Conservation (phyloP, 164 flowering plant species). For the Paratinospora sagittata region DNA sequence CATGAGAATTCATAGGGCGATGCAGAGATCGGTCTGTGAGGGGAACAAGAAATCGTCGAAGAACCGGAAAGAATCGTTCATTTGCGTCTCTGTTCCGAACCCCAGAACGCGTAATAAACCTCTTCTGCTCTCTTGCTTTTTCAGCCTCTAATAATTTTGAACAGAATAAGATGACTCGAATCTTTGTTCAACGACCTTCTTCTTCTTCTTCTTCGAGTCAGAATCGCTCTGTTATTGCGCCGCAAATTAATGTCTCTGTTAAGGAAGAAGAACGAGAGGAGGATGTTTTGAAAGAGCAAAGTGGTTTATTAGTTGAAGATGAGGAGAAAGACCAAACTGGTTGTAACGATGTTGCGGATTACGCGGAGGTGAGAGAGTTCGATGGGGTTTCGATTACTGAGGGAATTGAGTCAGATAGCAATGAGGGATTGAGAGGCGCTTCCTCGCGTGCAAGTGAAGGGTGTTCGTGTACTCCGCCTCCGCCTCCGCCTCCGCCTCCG, state of each 20-base stretch:
- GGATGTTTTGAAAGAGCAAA: constrained; percentile 26
- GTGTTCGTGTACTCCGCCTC: constrained; percentile 45
- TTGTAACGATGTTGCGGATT: constrained; percentile 28
- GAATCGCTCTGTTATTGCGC: constrained; percentile 44
- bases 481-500: constrained; percentile 47
- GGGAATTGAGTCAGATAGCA: constrained; percentile 13
- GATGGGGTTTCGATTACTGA: constrained; percentile 37
- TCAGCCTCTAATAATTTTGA: background rate
- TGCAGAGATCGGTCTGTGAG: constrained; percentile 73
- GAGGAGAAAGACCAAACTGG: constrained; percentile 24
- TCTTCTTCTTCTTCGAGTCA: constrained; percentile 34
- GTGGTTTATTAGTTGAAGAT: constrained; percentile 30
- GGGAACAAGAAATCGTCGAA: constrained; percentile 33
- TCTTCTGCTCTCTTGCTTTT: constrained; percentile 7
- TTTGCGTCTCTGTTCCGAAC: constrained; percentile 68
- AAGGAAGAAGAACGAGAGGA: constrained; percentile 44
- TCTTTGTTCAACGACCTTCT: constrained; percentile 82
- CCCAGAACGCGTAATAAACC: constrained; percentile 82
- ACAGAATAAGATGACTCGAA: constrained; percentile 69
- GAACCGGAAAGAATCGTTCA: constrained; percentile 57
- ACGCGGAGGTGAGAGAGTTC: constrained; percentile 29
- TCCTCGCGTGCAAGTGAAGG: constrained; percentile 26
- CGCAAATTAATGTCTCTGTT: constrained; percentile 26
- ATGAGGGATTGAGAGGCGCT: constrained; percentile 35
- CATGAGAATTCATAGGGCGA: constrained; percentile 98